A percentile compares a stretch with the other conserved stretches of the same genome.
These are phyloP conservation scores for Luzula sylvatica DNA, from an alignment of 176 grass and related monocot species.

Conservation along the genomic window DNA sequence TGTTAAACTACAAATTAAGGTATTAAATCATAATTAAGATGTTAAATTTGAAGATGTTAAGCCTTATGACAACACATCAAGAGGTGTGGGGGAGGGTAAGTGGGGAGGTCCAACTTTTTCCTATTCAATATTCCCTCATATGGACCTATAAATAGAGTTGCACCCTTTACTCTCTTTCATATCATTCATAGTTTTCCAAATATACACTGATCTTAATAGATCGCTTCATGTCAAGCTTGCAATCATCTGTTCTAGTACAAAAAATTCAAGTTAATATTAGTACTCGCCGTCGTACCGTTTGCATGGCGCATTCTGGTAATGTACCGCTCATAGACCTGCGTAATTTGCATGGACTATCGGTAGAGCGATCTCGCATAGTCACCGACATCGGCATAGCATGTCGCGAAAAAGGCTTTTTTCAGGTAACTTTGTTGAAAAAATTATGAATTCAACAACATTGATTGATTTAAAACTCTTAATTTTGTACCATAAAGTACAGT, in stretches of 20 bases:
- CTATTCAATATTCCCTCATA: no score
- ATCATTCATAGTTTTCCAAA: not conserved
- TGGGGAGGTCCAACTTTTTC: no score
- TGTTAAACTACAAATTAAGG: no score
- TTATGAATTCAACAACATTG: not conserved
- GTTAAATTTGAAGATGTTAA: no score
- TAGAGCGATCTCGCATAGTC: conserved; percentile 17
- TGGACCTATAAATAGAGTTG: conserved; percentile 13
- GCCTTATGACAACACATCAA: no score
- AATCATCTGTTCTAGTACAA: not conserved
- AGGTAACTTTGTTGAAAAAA: conserved; percentile 25
- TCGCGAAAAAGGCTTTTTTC: conserved; percentile 44
- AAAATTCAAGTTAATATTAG: not conserved
- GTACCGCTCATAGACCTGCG: conserved; percentile 41
- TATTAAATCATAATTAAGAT: no score
- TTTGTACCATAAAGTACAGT: no score
- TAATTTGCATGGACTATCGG: conserved; percentile 13
- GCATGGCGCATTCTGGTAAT: not conserved
- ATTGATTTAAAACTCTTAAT: not conserved
- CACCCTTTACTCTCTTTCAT: not conserved
- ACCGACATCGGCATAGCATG: conserved; percentile 42
- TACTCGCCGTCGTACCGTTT: not conserved
- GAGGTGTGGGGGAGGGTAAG: no score
- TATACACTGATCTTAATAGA: not conserved
- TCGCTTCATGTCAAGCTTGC: conserved; percentile 4